Conservation (phyloP, 2,329 filamentous ascomycete genomes). For the Aspergillus neotritici region DNA sequence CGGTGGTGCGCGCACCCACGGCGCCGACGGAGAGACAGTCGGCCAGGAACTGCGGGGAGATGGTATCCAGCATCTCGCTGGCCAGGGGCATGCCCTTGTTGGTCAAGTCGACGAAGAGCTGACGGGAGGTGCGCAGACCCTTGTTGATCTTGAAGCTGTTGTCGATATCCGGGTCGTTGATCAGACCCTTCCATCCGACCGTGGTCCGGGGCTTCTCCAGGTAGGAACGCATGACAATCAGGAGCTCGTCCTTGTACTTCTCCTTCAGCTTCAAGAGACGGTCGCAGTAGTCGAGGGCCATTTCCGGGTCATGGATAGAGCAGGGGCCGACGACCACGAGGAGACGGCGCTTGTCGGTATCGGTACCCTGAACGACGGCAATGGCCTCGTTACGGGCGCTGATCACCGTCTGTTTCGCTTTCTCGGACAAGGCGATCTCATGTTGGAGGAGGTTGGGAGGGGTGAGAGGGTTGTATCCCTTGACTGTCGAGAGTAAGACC, state of each 20-base stretch:
- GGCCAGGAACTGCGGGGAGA: constrained; percentile 92
- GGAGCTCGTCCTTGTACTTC: constrained; percentile 81
- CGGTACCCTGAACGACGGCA: constrained; percentile 55
- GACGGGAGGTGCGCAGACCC: constrained; percentile 75
- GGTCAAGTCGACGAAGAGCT: constrained; percentile 91
- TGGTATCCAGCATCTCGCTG: constrained; percentile 96
- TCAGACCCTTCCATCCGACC: constrained; percentile 96
- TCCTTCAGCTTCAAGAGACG: constrained; percentile 73
- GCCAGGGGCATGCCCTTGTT: constrained; percentile 91
- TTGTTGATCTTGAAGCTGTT: constrained; percentile 99
- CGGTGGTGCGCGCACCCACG: constrained; percentile 91
- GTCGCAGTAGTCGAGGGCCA: constrained; percentile 89
- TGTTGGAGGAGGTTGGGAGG: constrained; percentile 91
- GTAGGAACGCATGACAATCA: constrained; percentile 97
- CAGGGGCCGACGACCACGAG: constrained; percentile 88
- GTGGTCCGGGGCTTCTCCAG: constrained; percentile 98
- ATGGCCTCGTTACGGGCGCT: constrained; percentile 56
- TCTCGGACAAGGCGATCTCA: constrained; percentile 61
- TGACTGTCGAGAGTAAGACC: constrained; percentile 48
- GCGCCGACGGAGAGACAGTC: constrained; percentile 89
- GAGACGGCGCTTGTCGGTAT: constrained; percentile 51
- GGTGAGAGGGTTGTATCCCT: constrained; percentile 88
- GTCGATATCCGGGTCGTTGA: constrained; percentile 98
- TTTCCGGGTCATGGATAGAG: constrained; percentile 90
- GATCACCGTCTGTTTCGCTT: constrained; percentile 50